Percentiles rank a stretch among this genome's conserved stretches.
phyloP scores from a whole-genome alignment of 2,329 filamentous ascomycete species.

The Sphaerulina vaccinii region DNA sequence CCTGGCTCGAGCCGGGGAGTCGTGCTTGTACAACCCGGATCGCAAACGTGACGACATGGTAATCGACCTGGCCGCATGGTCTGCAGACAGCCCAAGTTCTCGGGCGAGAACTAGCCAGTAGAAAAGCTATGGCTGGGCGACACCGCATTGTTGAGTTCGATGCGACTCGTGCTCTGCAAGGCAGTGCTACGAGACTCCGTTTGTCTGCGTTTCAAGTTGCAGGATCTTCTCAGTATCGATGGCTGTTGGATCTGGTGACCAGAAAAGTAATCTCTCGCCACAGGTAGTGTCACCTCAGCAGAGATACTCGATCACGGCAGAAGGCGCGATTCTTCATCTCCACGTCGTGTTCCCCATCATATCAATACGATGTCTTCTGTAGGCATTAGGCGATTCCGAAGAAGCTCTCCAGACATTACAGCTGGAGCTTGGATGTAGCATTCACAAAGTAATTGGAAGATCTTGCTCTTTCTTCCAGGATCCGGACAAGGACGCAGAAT shows the following conservation, averaged over 20 bases:
- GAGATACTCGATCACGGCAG: too few species aligned
- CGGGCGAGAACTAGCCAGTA: conserved; percentile 3
- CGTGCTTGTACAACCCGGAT: conserved; percentile 9
- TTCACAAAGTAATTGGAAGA: conserved; percentile 33
- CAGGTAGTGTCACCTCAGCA: background rate
- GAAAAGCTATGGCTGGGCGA: conserved; percentile 9
- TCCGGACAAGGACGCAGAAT: conserved; percentile 27
- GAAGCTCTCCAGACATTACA: conserved; percentile 32
- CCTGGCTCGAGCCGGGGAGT: conserved; percentile 15
- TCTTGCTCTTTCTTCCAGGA: conserved; percentile 17
- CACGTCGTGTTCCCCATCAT: conserved; percentile 17
- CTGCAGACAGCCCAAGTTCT: conserved; percentile 3
- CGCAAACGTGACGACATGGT: conserved; percentile 4
- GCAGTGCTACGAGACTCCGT: conserved; percentile 5
- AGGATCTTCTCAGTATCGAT: background rate
- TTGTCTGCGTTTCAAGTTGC: conserved; percentile 7
- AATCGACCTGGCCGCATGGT: background rate
- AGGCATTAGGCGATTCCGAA: conserved; percentile 20
- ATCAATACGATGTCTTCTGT: conserved; percentile 32
- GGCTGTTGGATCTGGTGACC: background rate
- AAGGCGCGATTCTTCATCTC: too few species aligned
- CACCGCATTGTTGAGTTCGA: background rate
- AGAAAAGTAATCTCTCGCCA: background rate
- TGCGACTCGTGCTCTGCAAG: conserved; percentile 5
- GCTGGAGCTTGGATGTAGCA: conserved; percentile 28